Percentiles rank a stretch among this genome's conserved stretches.
Conservation (phyloP, 306 rosid species). For the Ammopiptanthus mongolicus region DNA sequence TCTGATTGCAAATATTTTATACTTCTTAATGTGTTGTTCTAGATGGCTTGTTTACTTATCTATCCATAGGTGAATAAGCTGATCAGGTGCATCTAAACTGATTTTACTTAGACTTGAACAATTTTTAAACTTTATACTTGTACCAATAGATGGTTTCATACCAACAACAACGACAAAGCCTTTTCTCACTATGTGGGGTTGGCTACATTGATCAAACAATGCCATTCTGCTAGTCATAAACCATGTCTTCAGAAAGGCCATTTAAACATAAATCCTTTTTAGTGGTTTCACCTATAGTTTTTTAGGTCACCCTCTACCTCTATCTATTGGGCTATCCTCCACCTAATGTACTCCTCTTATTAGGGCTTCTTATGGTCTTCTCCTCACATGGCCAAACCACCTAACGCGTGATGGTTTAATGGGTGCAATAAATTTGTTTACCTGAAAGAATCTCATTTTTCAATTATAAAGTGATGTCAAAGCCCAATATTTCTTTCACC, state of each 20-base stretch:
- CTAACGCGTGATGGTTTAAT: not conserved
- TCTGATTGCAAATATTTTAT: not conserved
- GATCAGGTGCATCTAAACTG: conserved; percentile 9
- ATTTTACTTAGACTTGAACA: not conserved
- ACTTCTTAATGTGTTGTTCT: conserved; percentile 1
- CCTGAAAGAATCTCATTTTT: not conserved
- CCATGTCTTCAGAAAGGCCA: not conserved
- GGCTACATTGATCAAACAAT: not conserved
- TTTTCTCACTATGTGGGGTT: not conserved
- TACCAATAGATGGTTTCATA: not conserved
- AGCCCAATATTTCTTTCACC: not conserved
- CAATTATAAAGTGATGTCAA: not conserved
- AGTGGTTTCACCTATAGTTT: not conserved
- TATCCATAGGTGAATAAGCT: not conserved
- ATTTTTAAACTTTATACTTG: not conserved
- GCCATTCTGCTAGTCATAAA: not conserved
- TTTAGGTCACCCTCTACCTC: not conserved
- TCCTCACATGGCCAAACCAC: not conserved
- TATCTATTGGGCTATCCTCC: not conserved
- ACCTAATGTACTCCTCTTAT: too few species aligned
- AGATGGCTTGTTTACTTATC: conserved; percentile 4
- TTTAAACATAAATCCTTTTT: too few species aligned
- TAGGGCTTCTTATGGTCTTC: not conserved
- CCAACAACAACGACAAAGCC: not conserved
- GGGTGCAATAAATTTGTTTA: not conserved